phyloP scores from a whole-genome alignment of 139 green algal genomes.

The Coccomyxa sp. region DNA sequence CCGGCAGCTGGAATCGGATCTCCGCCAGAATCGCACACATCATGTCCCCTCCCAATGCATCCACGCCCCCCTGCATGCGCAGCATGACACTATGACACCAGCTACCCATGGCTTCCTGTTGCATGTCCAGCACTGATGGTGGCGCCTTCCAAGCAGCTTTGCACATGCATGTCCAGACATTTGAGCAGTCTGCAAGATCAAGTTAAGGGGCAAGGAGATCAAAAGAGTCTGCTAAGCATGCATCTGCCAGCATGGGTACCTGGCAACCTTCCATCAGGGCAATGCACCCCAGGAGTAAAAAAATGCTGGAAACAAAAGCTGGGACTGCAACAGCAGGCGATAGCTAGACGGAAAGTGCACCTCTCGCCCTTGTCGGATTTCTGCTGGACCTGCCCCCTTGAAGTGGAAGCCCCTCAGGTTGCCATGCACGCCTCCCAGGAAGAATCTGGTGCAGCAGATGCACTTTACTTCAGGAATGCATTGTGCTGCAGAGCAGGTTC shows the following conservation, averaged over 20 bases:
- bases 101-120: background rate
- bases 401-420: conserved; percentile 62
- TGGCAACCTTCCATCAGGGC: no score
- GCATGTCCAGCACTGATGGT: background rate
- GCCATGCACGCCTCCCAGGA: conserved; percentile 52
- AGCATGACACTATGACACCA: background rate
- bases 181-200: background rate
- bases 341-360: no score
- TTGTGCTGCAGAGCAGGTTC: background rate
- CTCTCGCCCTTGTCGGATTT: conserved; percentile 16
- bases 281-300: no score
- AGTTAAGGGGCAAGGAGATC: background rate
- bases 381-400: conserved; percentile 49
- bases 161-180: no score
- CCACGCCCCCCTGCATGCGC: background rate
- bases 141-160: background rate
- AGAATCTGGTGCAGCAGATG: conserved; percentile 43
- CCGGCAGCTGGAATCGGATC: conserved; percentile 55
- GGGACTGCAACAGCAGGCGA: no score
- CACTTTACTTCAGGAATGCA: background rate
- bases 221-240: background rate
- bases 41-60: conserved; percentile 63
- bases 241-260: background rate
- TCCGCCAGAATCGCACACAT: conserved; percentile 54
- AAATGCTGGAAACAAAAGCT: no score